Evolutionary conservation across 129 eudicot genomes (phyloP).

Genomic region (Artemisia argyi): DNA sequence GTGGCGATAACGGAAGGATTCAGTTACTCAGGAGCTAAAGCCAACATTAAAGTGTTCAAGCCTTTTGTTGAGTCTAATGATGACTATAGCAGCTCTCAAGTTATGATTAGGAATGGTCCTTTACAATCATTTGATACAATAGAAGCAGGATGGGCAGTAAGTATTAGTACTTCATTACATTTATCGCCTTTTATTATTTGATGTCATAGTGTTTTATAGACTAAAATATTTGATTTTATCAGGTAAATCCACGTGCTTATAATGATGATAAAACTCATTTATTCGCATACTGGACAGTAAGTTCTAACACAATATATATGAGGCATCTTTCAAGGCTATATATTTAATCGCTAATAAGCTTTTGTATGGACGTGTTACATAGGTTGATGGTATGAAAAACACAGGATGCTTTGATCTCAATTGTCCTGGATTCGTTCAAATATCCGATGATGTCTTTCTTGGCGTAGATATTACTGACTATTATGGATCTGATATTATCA

Average conservation of each 20-base stretch:
- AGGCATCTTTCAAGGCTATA: no score
- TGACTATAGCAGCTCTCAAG: conserved; percentile 53
- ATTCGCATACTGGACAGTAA: conserved; percentile 62
- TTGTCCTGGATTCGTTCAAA: conserved; percentile 82
- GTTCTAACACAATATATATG: conserved; percentile 11
- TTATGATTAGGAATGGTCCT: conserved; percentile 55
- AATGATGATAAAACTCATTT: conserved; percentile 54
- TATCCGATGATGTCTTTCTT: conserved; percentile 18
- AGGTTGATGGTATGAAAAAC: conserved; percentile 52
- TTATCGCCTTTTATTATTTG: background rate
- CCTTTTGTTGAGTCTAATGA: conserved; percentile 43
- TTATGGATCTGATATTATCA: conserved; percentile 20
- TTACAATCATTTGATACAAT: conserved; percentile 23
- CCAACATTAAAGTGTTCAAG: conserved; percentile 52
- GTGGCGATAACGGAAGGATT: conserved; percentile 41
- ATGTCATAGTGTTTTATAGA: no score
- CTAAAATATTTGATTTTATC: background rate
- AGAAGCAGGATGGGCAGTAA: conserved; percentile 66
- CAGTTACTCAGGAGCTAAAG: conserved; percentile 57
- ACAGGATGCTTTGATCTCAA: conserved; percentile 82
- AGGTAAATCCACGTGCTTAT: conserved; percentile 67
- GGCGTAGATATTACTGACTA: conserved; percentile 22
- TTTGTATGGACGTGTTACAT: background rate
- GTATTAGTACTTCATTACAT: background rate
- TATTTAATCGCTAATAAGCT: no score